Conservation (phyloP, 169 alveolate species). For the Plasmodium cynomolgi region DNA sequence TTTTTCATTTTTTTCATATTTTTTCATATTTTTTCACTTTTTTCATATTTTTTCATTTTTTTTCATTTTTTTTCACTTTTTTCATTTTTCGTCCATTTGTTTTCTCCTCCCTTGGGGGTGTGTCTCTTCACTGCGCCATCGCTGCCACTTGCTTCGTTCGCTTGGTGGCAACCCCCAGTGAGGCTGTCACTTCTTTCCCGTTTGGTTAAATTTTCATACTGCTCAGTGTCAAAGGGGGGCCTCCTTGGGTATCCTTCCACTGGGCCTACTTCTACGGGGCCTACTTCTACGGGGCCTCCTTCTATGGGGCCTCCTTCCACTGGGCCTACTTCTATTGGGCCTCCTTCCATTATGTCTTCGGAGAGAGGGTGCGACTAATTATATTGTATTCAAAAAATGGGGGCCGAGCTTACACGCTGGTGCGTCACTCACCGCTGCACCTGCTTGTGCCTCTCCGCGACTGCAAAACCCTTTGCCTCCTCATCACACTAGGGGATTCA, state of each 20-base stretch:
- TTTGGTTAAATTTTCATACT: not conserved
- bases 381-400: too few relatives aligned
- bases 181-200: not conserved
- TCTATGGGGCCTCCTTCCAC: not conserved
- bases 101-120: not conserved
- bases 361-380: not conserved
- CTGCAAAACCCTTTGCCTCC: too few relatives aligned
- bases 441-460: too few relatives aligned
- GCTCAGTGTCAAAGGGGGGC: not conserved
- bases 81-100: slow-evolving; percentile 9
- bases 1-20: slow-evolving; percentile 44
- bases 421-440: too few relatives aligned
- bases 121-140: not conserved
- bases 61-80: too few relatives aligned
- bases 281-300: not conserved
- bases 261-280: not conserved
- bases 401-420: too few relatives aligned
- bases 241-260: not conserved
- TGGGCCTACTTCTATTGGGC: too few relatives aligned
- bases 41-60: too few relatives aligned
- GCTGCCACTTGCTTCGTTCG: not conserved
- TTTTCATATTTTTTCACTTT: too few relatives aligned
- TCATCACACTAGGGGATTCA: too few relatives aligned
- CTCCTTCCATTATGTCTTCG: not conserved
- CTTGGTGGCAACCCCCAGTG: not conserved